Conservation (phyloP, 495 filamentous ascomycete genomes). For the Podospora sp. region DNA sequence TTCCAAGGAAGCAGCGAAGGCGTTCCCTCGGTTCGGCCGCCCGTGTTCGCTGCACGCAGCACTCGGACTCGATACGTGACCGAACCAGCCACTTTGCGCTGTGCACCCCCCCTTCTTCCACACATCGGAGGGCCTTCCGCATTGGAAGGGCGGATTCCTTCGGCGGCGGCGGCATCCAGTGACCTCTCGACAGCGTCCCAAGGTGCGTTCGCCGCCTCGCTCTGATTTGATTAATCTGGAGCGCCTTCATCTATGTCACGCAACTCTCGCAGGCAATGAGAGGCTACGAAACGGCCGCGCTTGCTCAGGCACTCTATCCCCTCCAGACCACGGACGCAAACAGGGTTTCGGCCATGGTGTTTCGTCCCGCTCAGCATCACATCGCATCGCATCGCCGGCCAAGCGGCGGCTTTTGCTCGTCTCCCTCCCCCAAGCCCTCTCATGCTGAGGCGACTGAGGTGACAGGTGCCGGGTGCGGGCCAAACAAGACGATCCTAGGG, state of each 20-base stretch:
- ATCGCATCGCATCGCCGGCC: slow-evolving; percentile 32
- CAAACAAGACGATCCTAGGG: slow-evolving; percentile 13
- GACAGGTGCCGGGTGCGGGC: slow-evolving; percentile 1
- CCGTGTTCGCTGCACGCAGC: neutral
- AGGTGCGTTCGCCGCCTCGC: slow-evolving; percentile 14
- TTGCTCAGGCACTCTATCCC: slow-evolving; percentile 25
- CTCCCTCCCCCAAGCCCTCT: neutral
- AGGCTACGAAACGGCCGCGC: slow-evolving; percentile 7
- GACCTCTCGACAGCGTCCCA: slow-evolving; percentile 20
- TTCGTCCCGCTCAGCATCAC: slow-evolving; percentile 32
- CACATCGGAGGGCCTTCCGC: slow-evolving; percentile 32
- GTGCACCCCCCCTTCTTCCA: neutral
- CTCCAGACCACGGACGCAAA: slow-evolving; percentile 17
- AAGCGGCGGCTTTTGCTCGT: neutral
- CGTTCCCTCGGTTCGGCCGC: slow-evolving; percentile 9
- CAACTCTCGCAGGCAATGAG: slow-evolving; percentile 22
- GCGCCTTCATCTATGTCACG: slow-evolving; percentile 32
- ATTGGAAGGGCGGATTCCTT: slow-evolving; percentile 31
- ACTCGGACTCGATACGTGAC: slow-evolving; percentile 14
- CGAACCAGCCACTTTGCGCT: neutral
- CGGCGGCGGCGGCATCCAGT: slow-evolving; percentile 6
- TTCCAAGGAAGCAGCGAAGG: neutral
- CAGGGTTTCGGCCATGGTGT: slow-evolving; percentile 23
- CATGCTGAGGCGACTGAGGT: neutral
- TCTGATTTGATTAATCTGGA: slow-evolving; percentile 25